Base-by-base conservation (phyloP, 2,329 filamentous ascomycete genomes). In the Ophiostoma montium region DNA sequence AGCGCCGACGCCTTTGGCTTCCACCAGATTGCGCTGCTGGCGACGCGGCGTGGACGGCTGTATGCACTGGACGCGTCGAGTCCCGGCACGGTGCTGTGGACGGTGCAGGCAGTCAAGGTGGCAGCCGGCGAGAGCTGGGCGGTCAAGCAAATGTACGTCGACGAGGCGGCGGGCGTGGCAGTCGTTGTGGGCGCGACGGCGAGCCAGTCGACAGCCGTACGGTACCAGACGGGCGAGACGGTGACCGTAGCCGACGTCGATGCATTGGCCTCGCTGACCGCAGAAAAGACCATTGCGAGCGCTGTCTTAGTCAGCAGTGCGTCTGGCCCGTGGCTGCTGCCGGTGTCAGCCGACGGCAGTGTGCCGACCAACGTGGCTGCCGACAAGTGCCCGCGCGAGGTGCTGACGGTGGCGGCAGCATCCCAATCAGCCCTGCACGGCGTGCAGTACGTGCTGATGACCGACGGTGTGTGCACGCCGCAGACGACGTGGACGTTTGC, bases 1-100 rank as follows among this genome's bases (percentile, higher is more conserved):
- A 27, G 23, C 23, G 8, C 35, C 36, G 49, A 50, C 16, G 62
- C 73, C 35, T 96, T 96, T 62, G 90, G 90, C 5, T 90, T 95
- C 65, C 82, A 86, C 63, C 94, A 95, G 65, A 69, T 90, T 31
- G 76, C 89, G 6, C 71, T 95, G 50, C 70, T 95, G 46, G 88
- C 83, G 6, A 95, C 89, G 2, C 74, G 78, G 49, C 81, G 80
- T 50, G 89, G 89, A 13, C 81, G 84, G 55, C 67, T 96, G 16
- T 84, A 89, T 56, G 86, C 82, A 3, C 69, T 98, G 18, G 82
- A 95, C 62, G 78, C 82, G 32, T 86, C 81, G 21, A 81, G 80
- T 52, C 72, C 82, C 12, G 88, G 88, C 4, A 72, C 72, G 33
- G 69, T 95, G 10, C 65, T 85, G 16, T 96, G 92, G 92, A 82